A percentile compares a stretch with the other conserved stretches of the same genome.
Conservation (phyloP, 2,329 filamentous ascomycete species). For the Calonectria hongkongensis region DNA sequence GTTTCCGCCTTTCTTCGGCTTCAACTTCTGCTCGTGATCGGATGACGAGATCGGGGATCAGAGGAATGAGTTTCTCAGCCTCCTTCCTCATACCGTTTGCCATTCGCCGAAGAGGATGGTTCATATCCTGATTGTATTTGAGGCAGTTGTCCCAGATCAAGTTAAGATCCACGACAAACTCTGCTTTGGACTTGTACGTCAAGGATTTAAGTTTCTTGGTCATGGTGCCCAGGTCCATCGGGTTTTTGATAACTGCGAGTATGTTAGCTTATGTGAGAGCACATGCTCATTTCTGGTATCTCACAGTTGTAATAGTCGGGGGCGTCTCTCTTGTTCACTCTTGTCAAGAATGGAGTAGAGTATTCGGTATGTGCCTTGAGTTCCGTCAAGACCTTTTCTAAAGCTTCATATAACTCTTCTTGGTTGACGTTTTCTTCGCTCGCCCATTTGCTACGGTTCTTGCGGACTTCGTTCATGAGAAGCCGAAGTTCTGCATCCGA, state of each 20-base stretch:
- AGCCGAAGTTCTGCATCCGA: conserved; percentile 94
- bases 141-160: conserved; percentile 98
- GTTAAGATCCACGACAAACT: conserved; percentile 95
- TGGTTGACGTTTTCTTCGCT: conserved; percentile 98
- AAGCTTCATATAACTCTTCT: conserved; percentile 96
- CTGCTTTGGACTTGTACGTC: conserved; percentile 90
- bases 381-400: conserved; percentile 97
- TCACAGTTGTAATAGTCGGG: conserved; percentile 95
- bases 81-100: conserved; percentile 98
- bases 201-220: conserved; percentile 95
- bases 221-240: conserved; percentile 98
- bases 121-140: conserved; percentile 93
- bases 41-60: conserved; percentile 95
- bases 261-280: conserved; percentile 48
- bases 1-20: conserved; percentile 88
- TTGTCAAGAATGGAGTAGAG: conserved; percentile 94
- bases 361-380: conserved; percentile 98
- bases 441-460: conserved; percentile 99
- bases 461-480: conserved; percentile 97
- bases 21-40: conserved; percentile 95
- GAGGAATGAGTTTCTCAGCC: conserved; percentile 94
- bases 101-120: conserved; percentile 91
- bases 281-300: conserved; percentile 55
- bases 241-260: conserved; percentile 87
- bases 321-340: conserved; percentile 97